These are phyloP conservation scores for Aspergillus texensis DNA, from an alignment of 2,329 filamentous ascomycete species.

Conservation along the genomic window DNA sequence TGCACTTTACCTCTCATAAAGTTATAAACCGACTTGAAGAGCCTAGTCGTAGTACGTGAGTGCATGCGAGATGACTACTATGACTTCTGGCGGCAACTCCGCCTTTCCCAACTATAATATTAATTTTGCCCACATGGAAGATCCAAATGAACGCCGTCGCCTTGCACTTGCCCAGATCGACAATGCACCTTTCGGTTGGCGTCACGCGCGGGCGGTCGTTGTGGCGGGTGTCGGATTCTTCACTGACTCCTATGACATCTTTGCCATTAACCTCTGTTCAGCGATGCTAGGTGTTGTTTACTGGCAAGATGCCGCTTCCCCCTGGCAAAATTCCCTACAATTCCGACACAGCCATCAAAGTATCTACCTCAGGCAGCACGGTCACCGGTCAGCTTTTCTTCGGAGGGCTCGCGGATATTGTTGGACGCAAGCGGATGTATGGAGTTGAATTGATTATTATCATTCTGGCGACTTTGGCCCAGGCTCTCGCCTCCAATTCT, in stretches of 20 bases:
- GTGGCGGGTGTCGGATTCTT: constrained; percentile 88
- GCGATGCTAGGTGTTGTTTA: constrained; percentile 80
- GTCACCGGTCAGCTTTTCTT: constrained; percentile 82
- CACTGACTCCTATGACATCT: constrained; percentile 83
- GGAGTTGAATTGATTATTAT: constrained; percentile 79
- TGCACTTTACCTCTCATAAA: neutral
- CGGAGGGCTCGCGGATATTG: constrained; percentile 73
- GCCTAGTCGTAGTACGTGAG: neutral
- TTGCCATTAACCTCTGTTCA: constrained; percentile 72
- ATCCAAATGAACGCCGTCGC: constrained; percentile 77
- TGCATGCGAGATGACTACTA: neutral
- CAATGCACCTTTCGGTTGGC: constrained; percentile 81
- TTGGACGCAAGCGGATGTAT: constrained; percentile 84
- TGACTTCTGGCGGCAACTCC: constrained; percentile 48
- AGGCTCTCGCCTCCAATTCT: constrained; percentile 67
- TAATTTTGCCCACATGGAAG: constrained; percentile 33
- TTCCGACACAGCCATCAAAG: constrained; percentile 81
- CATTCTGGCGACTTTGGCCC: constrained; percentile 75
- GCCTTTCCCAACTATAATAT: constrained; percentile 62
- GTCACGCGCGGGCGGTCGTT: constrained; percentile 74
- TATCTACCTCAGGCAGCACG: constrained; percentile 80
- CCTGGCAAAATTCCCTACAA: constrained; percentile 61
- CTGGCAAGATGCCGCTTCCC: constrained; percentile 59
- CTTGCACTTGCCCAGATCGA: constrained; percentile 80
- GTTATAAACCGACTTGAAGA: no score